Percentiles rank a stretch among this genome's conserved stretches.
Evolutionary conservation across 2,329 filamentous ascomycete genomes (phyloP).

Genomic region (Karstenula rhodostoma): DNA sequence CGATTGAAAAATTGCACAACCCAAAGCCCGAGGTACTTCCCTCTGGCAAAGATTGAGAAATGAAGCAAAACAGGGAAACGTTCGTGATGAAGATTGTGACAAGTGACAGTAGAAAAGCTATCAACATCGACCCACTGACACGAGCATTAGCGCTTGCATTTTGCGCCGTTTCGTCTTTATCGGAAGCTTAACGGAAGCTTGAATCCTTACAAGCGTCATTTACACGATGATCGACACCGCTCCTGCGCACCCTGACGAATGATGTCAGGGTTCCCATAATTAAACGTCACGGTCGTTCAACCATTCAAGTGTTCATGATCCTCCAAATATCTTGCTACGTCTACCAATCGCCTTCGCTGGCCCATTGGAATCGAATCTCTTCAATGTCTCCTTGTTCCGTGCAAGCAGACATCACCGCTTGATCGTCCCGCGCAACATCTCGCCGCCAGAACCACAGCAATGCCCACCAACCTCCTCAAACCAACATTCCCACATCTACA

Average conservation of each 20-base stretch:
- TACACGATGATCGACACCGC: slow-evolving; percentile 5
- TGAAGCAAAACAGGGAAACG: neutral
- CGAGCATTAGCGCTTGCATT: neutral
- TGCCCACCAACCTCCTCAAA: slow-evolving; percentile 1
- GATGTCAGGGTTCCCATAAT: slow-evolving; percentile 15
- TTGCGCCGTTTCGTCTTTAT: slow-evolving; percentile 1
- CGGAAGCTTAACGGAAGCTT: neutral
- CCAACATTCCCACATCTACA: neutral
- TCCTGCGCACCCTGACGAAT: slow-evolving; percentile 7
- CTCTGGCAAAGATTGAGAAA: neutral
- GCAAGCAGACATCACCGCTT: neutral
- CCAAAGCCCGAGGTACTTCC: neutral
- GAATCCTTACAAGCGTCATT: neutral
- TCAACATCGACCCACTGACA: neutral
- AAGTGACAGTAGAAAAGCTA: neutral
- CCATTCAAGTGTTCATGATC: neutral
- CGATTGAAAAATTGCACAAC: neutral
- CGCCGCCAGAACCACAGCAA: neutral
- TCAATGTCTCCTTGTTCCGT: neutral
- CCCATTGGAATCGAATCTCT: neutral
- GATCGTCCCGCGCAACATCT: neutral
- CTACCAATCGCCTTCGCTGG: neutral
- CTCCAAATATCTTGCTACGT: neutral
- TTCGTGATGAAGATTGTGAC: neutral
- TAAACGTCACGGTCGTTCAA: slow-evolving; percentile 6